These are phyloP conservation scores for Pilaira anomala DNA, from an alignment of 192 early-diverging fungal genomes.

Conservation along the genomic window DNA sequence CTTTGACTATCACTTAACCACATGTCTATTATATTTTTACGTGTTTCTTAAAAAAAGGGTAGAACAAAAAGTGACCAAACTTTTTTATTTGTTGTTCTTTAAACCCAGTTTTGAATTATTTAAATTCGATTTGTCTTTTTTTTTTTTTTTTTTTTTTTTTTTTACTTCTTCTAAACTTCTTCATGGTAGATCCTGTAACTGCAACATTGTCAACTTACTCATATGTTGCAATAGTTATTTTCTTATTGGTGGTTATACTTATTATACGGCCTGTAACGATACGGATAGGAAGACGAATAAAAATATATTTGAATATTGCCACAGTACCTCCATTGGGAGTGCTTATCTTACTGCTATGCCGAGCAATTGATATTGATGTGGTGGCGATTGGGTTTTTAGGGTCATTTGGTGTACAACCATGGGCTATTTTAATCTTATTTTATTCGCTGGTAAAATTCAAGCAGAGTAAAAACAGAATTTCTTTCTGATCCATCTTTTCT, in stretches of 20 bases:
- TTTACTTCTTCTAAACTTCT: too few relatives aligned
- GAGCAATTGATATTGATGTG: slow-evolving; percentile 42
- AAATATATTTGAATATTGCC: slow-evolving; percentile 58
- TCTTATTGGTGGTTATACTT: slow-evolving; percentile 55
- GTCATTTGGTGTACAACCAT: slow-evolving; percentile 63
- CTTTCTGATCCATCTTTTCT: background rate
- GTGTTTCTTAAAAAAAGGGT: background rate
- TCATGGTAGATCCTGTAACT: too few relatives aligned
- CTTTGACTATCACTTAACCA: slow-evolving; percentile 40
- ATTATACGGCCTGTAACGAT: slow-evolving; percentile 62
- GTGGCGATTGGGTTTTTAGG: slow-evolving; percentile 61
- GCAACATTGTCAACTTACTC: slow-evolving; percentile 36
- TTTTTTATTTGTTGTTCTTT: background rate
- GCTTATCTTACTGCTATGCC: slow-evolving; percentile 62
- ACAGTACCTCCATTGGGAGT: slow-evolving; percentile 70
- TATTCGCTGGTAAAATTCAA: slow-evolving; percentile 63
- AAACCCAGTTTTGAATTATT: too few relatives aligned
- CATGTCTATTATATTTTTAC: slow-evolving; percentile 21
- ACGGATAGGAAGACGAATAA: slow-evolving; percentile 22
- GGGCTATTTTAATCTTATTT: slow-evolving; percentile 77
- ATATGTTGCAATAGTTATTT: slow-evolving; percentile 58
- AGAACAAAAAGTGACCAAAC: background rate
- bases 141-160: too few relatives aligned
- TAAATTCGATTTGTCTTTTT: too few relatives aligned
- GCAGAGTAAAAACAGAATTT: too few relatives aligned